Evolutionary conservation across 768 basidiomycete genomes (phyloP).

Genomic region (Amanita rimosa): DNA sequence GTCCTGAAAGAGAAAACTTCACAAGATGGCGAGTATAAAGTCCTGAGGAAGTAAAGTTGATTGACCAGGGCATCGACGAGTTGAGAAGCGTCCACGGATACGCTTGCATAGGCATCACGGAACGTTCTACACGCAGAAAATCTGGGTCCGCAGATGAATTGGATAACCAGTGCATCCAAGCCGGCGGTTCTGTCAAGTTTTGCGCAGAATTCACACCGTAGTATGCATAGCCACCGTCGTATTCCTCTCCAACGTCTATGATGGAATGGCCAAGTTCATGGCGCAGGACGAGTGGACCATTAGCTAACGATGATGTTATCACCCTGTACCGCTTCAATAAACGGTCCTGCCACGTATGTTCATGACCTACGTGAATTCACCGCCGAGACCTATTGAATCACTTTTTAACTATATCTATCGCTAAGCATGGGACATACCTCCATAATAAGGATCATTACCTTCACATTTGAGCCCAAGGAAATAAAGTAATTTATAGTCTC

Average conservation of each 20-base stretch:
- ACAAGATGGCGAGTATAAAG: conserved; percentile 48
- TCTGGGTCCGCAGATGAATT: conserved; percentile 12
- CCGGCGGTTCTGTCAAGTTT: conserved; percentile 28
- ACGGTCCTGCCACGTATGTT: neutral
- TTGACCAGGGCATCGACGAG: conserved; percentile 44
- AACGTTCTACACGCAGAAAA: conserved; percentile 43
- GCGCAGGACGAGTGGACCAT: conserved; percentile 64
- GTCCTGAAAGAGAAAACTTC: conserved; percentile 63
- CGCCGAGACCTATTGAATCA: conserved; percentile 47
- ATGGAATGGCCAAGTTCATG: conserved; percentile 79
- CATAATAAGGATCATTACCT: conserved; percentile 75
- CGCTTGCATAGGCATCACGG: conserved; percentile 62
- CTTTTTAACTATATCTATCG: neutral
- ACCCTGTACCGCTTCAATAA: conserved; percentile 30
- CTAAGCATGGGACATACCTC: conserved; percentile 33
- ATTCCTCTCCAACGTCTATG: conserved; percentile 73
- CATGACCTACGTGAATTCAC: conserved; percentile 58
- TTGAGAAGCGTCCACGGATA: conserved; percentile 74
- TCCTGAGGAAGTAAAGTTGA: conserved; percentile 53
- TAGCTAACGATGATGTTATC: conserved; percentile 62
- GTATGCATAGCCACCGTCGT: conserved; percentile 69
- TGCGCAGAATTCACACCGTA: conserved; percentile 56
- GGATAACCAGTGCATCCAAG: conserved; percentile 69
- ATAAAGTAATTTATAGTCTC: conserved; percentile 4
- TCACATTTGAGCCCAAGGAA: neutral